Evolutionary conservation across 805 yeast species (phyloP), one percentile per base, ranked within the genome.

Genomic region (Nakazawaea pomicola): DNA sequence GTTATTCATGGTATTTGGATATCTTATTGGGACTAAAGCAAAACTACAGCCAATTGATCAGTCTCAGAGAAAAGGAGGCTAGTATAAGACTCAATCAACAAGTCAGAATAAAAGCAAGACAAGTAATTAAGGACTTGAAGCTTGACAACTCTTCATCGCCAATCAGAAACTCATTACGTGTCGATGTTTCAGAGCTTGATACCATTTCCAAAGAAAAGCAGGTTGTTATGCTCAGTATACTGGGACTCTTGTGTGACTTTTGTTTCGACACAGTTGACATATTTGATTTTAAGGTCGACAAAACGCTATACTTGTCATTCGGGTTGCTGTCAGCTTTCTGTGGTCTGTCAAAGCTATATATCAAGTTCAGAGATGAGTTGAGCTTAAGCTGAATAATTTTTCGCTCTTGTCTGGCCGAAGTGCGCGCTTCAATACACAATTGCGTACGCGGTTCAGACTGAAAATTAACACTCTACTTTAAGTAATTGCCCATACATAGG

Each of bases 1-100:
- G 79, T 2, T 61, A 74, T 29, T 78, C 86, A 0, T 83, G 91
- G 90, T 79, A 78, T 61, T 68, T 69, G 41, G 84, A 78, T 52
- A 76, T 84, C 15, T 48, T 82, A 43, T 56, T 80, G 12, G 78
- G 78, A 1, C 55, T 81, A 38, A 74, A 76, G 54, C 70, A 70
- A 42, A 73, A 78, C 17, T 68, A 70, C 53, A 60, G 56, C 14
- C 64, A 66, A 40, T 59, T 76, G 38, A 61, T 61, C 31, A 53
- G 52, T n/a, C 60, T 76, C 18, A 57, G 60, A 11, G 71, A 65
- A 32, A 67, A 68, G 48, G 83, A 78, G 50, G 60, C 70, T 48
- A 78, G 76, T 40, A 47, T 78, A 24, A 68, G 65, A 46, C 72
- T 82, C 33, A 82, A 74, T 54, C 70, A 74, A 33, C 78, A 79